These are phyloP conservation scores for Aspergillus hancockii DNA, from an alignment of 495 filamentous ascomycete species.

Conservation along the genomic window DNA sequence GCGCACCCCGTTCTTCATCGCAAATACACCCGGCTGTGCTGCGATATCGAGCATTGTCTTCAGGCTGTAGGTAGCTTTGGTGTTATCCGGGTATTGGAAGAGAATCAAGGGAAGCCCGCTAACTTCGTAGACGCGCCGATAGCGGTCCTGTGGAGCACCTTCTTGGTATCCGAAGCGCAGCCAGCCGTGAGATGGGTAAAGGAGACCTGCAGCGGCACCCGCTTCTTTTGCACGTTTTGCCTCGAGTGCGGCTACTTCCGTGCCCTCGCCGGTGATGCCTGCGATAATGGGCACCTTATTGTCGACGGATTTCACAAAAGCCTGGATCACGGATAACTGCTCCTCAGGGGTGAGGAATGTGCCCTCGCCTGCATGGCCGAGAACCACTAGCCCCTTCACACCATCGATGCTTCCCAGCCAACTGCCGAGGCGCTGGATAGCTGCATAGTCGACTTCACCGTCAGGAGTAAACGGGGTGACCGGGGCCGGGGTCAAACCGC, in stretches of 20 bases:
- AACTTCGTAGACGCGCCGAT: constrained; percentile 33
- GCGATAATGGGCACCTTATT: constrained; percentile 37
- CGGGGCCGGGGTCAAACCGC: constrained; percentile 34
- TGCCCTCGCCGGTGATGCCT: constrained; percentile 37
- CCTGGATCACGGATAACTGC: constrained; percentile 34
- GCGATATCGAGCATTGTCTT: constrained; percentile 40
- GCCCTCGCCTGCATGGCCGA: constrained; percentile 38
- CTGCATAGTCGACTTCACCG: constrained; percentile 32
- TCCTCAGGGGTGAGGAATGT: constrained; percentile 37
- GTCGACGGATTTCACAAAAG: constrained; percentile 37
- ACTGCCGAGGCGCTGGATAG: constrained; percentile 36
- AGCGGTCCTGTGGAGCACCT: constrained; percentile 37
- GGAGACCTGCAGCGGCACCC: constrained; percentile 34
- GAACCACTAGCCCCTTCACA: constrained; percentile 38
- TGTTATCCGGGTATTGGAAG: constrained; percentile 41
- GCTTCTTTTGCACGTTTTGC: constrained; percentile 38
- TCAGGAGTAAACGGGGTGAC: constrained; percentile 36
- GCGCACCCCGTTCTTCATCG: constrained; percentile 41
- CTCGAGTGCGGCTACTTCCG: constrained; percentile 38
- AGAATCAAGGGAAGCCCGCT: constrained; percentile 35
- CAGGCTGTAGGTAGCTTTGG: constrained; percentile 36
- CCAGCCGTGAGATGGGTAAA: constrained; percentile 41
- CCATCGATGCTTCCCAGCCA: constrained; percentile 38
- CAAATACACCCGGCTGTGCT: constrained; percentile 34
- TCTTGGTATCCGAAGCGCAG: constrained; percentile 39